Conservation (phyloP, 202 grass and related monocot genomes). For the Panicum virgatum region DNA sequence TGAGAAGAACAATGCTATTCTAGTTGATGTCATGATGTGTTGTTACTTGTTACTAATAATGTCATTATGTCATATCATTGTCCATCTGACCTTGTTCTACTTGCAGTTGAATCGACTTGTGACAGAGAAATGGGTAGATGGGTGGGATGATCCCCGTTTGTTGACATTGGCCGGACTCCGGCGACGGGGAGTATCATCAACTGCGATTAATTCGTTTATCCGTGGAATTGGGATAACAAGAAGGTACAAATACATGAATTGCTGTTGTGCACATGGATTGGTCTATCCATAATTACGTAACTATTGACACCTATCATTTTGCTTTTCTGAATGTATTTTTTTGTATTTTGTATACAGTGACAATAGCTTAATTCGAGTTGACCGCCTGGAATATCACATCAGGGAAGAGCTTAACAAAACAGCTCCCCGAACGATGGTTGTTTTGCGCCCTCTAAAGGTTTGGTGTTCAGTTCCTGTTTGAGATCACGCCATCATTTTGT, state of each 20-base stretch:
- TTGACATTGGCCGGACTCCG: constrained; percentile 87
- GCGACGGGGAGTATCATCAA: constrained; percentile 79
- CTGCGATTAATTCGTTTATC: constrained; percentile 85
- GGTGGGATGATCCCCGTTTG: constrained; percentile 96
- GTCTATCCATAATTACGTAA: not conserved
- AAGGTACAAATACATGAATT: constrained; percentile 51
- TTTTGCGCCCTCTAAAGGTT: constrained; percentile 91
- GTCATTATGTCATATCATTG: constrained; percentile 15
- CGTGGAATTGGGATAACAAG: constrained; percentile 93
- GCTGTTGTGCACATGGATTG: not conserved
- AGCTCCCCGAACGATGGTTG: constrained; percentile 71
- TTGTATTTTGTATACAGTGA: constrained; percentile 67
- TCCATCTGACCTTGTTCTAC: constrained; percentile 5
- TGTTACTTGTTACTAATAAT: constrained; percentile 34
- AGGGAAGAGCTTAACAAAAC: constrained; percentile 96
- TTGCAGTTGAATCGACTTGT: constrained; percentile 89
- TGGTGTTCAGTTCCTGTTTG: constrained; percentile 19
- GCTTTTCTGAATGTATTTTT: constrained; percentile 27
- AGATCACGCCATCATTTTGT: constrained; percentile 2
- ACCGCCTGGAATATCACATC: constrained; percentile 88
- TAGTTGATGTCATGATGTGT: constrained; percentile 15
- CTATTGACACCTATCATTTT: not conserved
- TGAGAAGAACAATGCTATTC: constrained; percentile 4
- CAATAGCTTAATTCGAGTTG: constrained; percentile 75
- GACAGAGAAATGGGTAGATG: constrained; percentile 91